Evolutionary conservation across 2,329 filamentous ascomycete species (phyloP), one percentile per base, ranked within the genome.

Genomic region (Cladosporium velox): DNA sequence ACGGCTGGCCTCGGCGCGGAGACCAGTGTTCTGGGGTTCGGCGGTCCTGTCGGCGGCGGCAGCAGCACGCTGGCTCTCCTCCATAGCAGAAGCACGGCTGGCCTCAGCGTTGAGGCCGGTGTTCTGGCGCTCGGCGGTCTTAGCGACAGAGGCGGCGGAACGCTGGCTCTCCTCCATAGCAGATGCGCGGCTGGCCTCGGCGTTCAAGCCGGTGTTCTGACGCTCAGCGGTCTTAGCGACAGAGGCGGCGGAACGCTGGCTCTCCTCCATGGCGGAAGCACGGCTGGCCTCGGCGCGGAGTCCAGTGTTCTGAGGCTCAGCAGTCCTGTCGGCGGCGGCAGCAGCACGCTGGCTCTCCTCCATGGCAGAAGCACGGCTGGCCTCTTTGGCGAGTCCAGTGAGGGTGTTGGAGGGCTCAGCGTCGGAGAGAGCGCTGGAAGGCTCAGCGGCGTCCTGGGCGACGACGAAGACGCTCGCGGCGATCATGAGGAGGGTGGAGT

Each of bases 401-500:
- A 64, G 61, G 51, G 61, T 64, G 61, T 64, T 64, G 61, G 61
- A 64, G 3, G 30, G 30, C 30, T 28, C 24, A 32, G 60, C 30
- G 18, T 35, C 49, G 21, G 49, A 34, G 49, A 63, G 18, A 24
- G 47, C 14, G 60, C 34, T 41, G 49, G 59, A 38, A 10, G 47
- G 44, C 49, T 47, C 24, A 49, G 61, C 34, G 26, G 61, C 24
- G 15, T 64, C 61, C 51, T 64, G 61, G 38, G 61, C 61, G 26
- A 64, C 34, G 61, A 52, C 61, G 61, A 64, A 64, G 51, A 54
- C 61, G 61, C 61, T 52, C 49, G 61, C 61, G 61, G 61, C 61
- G 61, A 64, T 52, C 34, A 64, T 38, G 35, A 64, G 61, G 61
- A 64, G 61, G 51, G 61, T 47, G 51, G 49, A 55, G 61, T 64